Evolutionary conservation across 257 asterid species (phyloP).

Genomic region (Asclepias syriaca): DNA sequence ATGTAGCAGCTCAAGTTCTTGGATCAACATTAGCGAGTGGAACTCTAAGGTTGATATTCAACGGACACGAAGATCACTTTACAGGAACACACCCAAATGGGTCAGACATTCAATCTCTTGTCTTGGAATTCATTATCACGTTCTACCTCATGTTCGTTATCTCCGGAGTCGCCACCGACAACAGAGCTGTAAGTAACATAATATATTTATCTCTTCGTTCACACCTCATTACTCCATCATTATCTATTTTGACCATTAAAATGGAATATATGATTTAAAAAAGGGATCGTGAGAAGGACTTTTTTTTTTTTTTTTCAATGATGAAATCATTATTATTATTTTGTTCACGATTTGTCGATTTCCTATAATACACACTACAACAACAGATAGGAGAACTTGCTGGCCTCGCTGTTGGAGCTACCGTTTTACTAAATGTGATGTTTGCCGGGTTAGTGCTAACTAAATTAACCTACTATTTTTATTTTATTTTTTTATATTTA

Average conservation of each 20-base stretch:
- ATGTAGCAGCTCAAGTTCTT: slow-evolving; percentile 56
- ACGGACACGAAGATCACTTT: slow-evolving; percentile 57
- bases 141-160: slow-evolving; percentile 91
- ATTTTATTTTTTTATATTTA: too few relatives aligned
- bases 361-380: not conserved
- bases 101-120: slow-evolving; percentile 50
- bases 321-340: not conserved
- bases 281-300: not conserved
- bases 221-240: not conserved
- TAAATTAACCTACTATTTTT: not conserved
- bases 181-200: slow-evolving; percentile 57
- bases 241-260: not conserved
- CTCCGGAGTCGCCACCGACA: slow-evolving; percentile 89
- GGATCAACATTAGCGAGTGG: slow-evolving; percentile 80
- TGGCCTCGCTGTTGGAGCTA: slow-evolving; percentile 92
- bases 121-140: slow-evolving; percentile 73
- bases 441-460: slow-evolving; percentile 57
- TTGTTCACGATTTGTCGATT: not conserved
- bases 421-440: slow-evolving; percentile 80
- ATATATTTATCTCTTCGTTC: not conserved
- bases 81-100: slow-evolving; percentile 72
- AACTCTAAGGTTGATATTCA: slow-evolving; percentile 62
- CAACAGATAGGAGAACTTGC: slow-evolving; percentile 89
- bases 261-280: not conserved
- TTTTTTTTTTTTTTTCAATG: slow-evolving; percentile 15